Evolutionary conservation across 345 rosid genomes (phyloP), one percentile per base, ranked within the genome.

Genomic region (Aquilaria yunnanensis): DNA sequence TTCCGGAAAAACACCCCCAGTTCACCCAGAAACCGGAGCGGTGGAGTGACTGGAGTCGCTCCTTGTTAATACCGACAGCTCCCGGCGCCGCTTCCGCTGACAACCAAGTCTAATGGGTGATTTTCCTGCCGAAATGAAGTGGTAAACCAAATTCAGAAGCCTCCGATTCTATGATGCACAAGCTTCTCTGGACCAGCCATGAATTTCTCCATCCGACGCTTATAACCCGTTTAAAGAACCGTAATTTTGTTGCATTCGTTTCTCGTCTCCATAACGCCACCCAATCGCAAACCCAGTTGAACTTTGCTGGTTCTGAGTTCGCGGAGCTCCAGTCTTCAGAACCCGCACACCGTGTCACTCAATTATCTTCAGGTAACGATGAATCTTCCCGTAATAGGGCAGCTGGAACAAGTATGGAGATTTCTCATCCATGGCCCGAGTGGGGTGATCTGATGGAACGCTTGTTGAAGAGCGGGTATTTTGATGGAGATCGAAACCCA

Each of bases 371-470:
- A 6, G 55, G 59, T 56, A 46, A 14, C 14, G 43, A 41, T 6
- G 52, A 56, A 50, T 32, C 31, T 13, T 14, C 43, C 11, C 32
- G 9, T 62, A 3, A 52, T 3, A 55, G 37, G 30, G 51, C 14
- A 52, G 53, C 63, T 54, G 81, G 53, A 60, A 59, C 68, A 5
- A 37, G 23, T 23, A 65, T 73, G 43, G 74, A 62, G 70, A 77
- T 82, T 71, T 77, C 88, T 9, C 91, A 84, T 66, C 85, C 88
- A 12, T 92, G 93, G 96, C 90, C 83, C 13, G 93, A 92, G 60
- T 92, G 96, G 98, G 74, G 81, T 59, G 77, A 73, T 62, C 72
- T 92, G 68, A 85, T 89, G 85, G 84, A 77, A 30, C 64, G 77
- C 73, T 70, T 87, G 62, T 51, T 67, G 70, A 85, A 72, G 65